Evolutionary conservation across 805 yeast genomes (phyloP).

Genomic region (Saccharomycodes ludwigii): DNA sequence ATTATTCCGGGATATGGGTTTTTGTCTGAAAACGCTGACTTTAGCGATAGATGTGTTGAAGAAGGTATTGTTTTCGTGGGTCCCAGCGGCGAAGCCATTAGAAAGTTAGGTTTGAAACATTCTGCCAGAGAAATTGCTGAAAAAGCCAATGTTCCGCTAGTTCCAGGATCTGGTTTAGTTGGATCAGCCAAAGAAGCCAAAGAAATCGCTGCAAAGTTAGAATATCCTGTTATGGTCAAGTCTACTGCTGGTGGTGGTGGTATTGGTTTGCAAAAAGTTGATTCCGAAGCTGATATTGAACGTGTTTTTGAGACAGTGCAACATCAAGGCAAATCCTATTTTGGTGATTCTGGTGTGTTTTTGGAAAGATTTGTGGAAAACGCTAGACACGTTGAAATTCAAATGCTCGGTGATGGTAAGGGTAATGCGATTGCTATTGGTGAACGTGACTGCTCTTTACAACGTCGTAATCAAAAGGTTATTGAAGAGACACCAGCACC

Average conservation of each 20-base stretch:
- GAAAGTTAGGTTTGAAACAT: constrained; percentile 86
- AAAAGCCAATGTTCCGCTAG: constrained; percentile 87
- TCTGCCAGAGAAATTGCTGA: constrained; percentile 92
- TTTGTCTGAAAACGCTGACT: constrained; percentile 91
- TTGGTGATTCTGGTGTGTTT: constrained; percentile 93
- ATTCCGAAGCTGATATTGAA: constrained; percentile 66
- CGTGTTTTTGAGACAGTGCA: constrained; percentile 81
- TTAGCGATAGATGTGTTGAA: constrained; percentile 72
- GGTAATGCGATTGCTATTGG: constrained; percentile 92
- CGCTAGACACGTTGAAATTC: constrained; percentile 94
- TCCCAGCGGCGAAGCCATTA: constrained; percentile 89
- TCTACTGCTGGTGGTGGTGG: constrained; percentile 99
- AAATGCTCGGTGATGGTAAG: constrained; percentile 89
- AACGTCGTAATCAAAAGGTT: constrained; percentile 91
- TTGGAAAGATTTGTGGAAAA: constrained; percentile 89
- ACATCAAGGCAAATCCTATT: constrained; percentile 86
- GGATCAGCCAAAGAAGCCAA: constrained; percentile 61
- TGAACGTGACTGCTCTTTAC: constrained; percentile 95
- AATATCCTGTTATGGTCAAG: constrained; percentile 90
- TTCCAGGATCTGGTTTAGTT: constrained; percentile 91
- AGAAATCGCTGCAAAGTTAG: constrained; percentile 57
- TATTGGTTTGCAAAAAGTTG: constrained; percentile 91
- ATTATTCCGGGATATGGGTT: constrained; percentile 97
- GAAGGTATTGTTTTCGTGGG: constrained; percentile 91
- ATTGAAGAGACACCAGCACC: constrained; percentile 99